phyloP scores from a whole-genome alignment of 2,329 filamentous ascomycete genomes.

The Fusarium torreyae region DNA sequence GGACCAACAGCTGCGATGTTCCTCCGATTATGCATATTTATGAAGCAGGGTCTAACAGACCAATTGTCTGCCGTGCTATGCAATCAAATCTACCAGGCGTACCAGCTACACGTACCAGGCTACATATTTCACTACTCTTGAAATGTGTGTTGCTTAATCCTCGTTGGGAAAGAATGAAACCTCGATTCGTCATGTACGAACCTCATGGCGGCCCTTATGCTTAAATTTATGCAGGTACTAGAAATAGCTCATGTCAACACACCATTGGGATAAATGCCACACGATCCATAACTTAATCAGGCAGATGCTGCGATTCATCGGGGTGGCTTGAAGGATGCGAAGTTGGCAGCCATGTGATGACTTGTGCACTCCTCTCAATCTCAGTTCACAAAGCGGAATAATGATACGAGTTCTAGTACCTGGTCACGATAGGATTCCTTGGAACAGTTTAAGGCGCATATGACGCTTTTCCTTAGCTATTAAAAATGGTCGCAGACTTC shows the following conservation, averaged over 20 bases:
- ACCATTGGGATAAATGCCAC: no score
- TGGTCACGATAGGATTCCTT: no score
- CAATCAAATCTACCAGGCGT: background rate
- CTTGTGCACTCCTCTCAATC: no score
- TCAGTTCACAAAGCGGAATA: no score
- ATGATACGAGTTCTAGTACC: no score
- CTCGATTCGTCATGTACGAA: background rate
- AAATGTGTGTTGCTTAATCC: background rate
- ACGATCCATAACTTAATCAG: no score
- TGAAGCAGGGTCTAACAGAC: background rate
- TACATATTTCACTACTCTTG: background rate
- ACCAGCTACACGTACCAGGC: background rate
- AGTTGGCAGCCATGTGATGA: no score
- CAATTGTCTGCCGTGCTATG: background rate
- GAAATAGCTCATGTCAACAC: background rate
- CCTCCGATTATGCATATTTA: conserved; percentile 6
- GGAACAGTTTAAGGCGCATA: no score
- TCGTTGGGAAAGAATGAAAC: background rate
- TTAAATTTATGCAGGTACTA: conserved; percentile 20
- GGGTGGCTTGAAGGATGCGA: no score
- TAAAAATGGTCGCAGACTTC: no score
- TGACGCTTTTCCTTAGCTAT: no score
- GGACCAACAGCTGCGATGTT: background rate
- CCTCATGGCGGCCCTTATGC: conserved; percentile 9
- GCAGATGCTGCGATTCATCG: no score